These are phyloP conservation scores for Penicillium sp. DNA, from an alignment of 2,329 filamentous ascomycete genomes.

Conservation along the genomic window DNA sequence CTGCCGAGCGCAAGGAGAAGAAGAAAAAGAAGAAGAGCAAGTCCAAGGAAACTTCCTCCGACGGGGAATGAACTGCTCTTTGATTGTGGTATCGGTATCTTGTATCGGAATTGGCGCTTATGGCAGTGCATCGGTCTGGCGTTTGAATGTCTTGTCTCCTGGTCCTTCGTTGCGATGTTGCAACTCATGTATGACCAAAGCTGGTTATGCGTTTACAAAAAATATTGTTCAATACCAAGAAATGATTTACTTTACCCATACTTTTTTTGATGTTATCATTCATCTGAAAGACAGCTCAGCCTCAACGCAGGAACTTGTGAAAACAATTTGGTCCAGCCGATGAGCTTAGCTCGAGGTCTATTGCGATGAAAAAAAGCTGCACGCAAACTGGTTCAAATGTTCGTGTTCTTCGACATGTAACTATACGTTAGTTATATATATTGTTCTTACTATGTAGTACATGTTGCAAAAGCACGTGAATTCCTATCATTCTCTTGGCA, in stretches of 20 bases:
- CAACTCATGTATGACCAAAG: conserved; percentile 10
- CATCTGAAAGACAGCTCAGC: too few relatives aligned
- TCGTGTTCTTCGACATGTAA: too few relatives aligned
- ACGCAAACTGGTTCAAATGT: too few relatives aligned
- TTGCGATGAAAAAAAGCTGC: too few relatives aligned
- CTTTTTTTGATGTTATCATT: neutral
- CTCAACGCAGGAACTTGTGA: too few relatives aligned
- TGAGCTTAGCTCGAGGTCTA: too few relatives aligned
- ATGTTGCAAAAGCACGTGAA: too few relatives aligned
- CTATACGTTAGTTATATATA: too few relatives aligned
- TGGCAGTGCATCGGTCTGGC: conserved; percentile 41
- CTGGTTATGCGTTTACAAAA: conserved; percentile 19
- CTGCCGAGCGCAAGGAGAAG: conserved; percentile 59
- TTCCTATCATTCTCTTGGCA: too few relatives aligned
- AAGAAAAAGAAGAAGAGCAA: conserved; percentile 52
- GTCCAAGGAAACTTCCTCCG: conserved; percentile 32
- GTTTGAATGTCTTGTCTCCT: conserved; percentile 26
- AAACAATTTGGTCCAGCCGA: too few relatives aligned
- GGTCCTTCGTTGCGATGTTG: conserved; percentile 17
- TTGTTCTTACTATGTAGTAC: too few relatives aligned
- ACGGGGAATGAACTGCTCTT: conserved; percentile 25
- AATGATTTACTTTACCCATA: conserved; percentile 2
- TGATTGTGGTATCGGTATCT: conserved; percentile 17
- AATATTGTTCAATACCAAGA: conserved; percentile 19
- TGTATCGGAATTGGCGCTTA: conserved; percentile 33